Evolutionary conservation across 495 filamentous ascomycete species (phyloP), one percentile per base, ranked within the genome.

Genomic region (Tuber microsphaerosporum): DNA sequence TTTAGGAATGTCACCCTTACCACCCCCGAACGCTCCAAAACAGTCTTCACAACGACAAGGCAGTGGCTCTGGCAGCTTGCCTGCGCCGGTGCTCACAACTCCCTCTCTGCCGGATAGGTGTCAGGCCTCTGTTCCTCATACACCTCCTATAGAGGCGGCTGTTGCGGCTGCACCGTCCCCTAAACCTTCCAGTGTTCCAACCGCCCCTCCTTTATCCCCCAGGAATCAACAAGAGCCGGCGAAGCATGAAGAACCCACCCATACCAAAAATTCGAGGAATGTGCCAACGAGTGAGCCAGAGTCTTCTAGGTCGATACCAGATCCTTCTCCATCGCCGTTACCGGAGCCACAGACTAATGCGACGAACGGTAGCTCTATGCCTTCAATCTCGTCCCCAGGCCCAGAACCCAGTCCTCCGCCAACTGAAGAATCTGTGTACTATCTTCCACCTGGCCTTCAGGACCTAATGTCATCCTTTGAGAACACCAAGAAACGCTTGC

Each of bases 391-490:
- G 17, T 82, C 81, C 26, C 79, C 82, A 8, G 77, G 71, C 68
- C 71, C 74, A 20, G 74, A 80, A 41, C 69, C 69, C 8, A 68
- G 71, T 65, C 71, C 71, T 8, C 73, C 77, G 41, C 74, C 74
- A 48, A 37, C 44, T 75, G 89, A 92, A 45, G 93, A 97, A 84
- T 94, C 94, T 17, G 91, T 98, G 73, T 99, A 93, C 84, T 94
- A 98, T 81, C 89, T 99, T n/a, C 95, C 95, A 3, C 89, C 94
- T 19, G 91, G 92, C 20, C 86, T 99, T 42, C 92, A 94, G 82
- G 95, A 98, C 81, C 86, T 99, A 75, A 88, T 97, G 46, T 91
- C 97, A 70, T 92, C 94, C 2, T 97, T 93, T 81, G 94, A 98
- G 82, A 87, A 89, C 26, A 94, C 92, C 45, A 94, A 92, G 84